Evolutionary conservation across 495 filamentous ascomycete genomes (phyloP).

Genomic region (Chaetomidium leptoderma): DNA sequence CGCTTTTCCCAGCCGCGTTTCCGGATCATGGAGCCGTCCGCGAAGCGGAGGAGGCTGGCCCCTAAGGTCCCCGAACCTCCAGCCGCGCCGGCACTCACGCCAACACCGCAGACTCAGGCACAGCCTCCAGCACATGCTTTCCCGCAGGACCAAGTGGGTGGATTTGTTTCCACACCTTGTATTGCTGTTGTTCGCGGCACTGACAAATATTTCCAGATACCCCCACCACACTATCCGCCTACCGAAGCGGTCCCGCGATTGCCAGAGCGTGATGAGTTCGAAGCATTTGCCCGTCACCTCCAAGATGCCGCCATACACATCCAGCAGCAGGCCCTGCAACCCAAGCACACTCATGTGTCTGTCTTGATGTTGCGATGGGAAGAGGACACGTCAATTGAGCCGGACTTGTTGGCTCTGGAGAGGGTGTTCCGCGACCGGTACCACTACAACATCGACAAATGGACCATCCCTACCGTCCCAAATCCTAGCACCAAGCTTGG

Average conservation of each 20-base stretch:
- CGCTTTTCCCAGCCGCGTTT: background rate
- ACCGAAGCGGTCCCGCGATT: slow-evolving; percentile 23
- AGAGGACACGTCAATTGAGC: slow-evolving; percentile 48
- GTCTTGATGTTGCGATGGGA: slow-evolving; percentile 54
- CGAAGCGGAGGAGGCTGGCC: slow-evolving; percentile 37
- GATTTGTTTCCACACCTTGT: background rate
- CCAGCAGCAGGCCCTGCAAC: slow-evolving; percentile 49
- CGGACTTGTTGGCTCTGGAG: slow-evolving; percentile 45
- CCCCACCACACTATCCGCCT: slow-evolving; percentile 25
- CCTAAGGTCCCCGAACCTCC: slow-evolving; percentile 35
- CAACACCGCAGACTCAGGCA: slow-evolving; percentile 24
- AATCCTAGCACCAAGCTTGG: slow-evolving; percentile 53
- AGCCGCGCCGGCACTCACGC: slow-evolving; percentile 12
- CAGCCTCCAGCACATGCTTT: slow-evolving; percentile 24
- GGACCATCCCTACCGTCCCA: slow-evolving; percentile 47
- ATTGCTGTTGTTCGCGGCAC: background rate
- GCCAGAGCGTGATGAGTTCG: slow-evolving; percentile 51
- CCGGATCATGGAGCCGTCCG: slow-evolving; percentile 34
- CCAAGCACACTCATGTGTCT: slow-evolving; percentile 48
- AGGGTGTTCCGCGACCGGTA: slow-evolving; percentile 51
- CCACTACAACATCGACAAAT: slow-evolving; percentile 50
- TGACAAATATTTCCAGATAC: slow-evolving; percentile 19
- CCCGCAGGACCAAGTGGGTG: slow-evolving; percentile 30
- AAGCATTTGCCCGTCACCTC: slow-evolving; percentile 54
- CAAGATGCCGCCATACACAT: slow-evolving; percentile 56